Base-by-base conservation (phyloP, 192 early-diverging fungal genomes). In the Dimargaris verticillata region DNA sequence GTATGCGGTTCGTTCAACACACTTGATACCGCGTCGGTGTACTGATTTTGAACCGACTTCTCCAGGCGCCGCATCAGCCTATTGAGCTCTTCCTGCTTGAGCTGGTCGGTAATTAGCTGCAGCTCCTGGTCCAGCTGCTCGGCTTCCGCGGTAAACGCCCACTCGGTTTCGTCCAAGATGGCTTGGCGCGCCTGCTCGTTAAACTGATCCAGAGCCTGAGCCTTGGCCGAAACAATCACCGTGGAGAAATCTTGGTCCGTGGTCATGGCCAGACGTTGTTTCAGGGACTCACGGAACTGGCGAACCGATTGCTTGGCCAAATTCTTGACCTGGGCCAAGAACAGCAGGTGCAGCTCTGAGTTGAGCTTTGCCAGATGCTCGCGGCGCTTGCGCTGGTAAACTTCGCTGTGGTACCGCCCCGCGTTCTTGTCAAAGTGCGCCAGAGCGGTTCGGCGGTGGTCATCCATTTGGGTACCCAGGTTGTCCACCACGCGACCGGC, bases 341-440 rank as follows among this genome's bases (percentile, higher is more conserved):
- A 94, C 58, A 86, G 78, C 6, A 88, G 76, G 53, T 89, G 80
- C 44, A 95, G 72, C 60, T 83, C 80, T 0, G 81, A 80, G 50
- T 86, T 80, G 62, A 93, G 80, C 62, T 84, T 85, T 48, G 78
- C 76, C 46, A 84, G 64, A 74, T 96, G 83, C 20, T 95, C 93
- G 4, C 47, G 25, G 47, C 91, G 85, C 76, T 94, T 95, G 61
- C 80, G 83, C 63, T 85, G 70, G 67, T 95, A 99, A 22, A 96
- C 93, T 6, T 78, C 85, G 7, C 77, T 64, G 64, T 94, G 84
- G 66, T 99, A 99, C 44, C 96, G 80, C 24, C 84, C 85, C 0
- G 90, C 96, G 57, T 88, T 85, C 64, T 81, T 82, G 66, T 97
- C 96, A 69, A 96, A 99, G 13, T 78, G 72, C 17, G 67, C 84